Evolutionary conservation across 2,329 filamentous ascomycete genomes (phyloP), one percentile per base, ranked within the genome.

Genomic region (Aspergillus clavatus): DNA sequence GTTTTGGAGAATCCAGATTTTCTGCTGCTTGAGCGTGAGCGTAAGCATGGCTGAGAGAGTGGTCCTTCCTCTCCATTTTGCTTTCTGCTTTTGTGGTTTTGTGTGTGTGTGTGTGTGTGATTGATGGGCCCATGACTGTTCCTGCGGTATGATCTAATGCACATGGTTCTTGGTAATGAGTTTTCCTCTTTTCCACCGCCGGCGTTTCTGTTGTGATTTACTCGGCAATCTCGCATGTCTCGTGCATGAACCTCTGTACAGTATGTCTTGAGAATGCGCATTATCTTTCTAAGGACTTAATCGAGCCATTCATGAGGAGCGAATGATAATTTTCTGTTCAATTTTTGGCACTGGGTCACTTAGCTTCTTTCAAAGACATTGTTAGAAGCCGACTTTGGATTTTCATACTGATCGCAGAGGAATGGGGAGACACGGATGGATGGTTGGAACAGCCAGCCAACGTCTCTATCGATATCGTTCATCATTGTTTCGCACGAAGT

Each of bases 1-100:
- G 73, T 78, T 44, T 68, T 87, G 55, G 69, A 80, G 45, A 69
- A 74, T 50, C 54, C 59, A 28, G 57, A 56, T 45, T 46, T 45
- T 35, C 54, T 60, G 21, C 43, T 50, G n/a, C n/a, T n/a, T n/a
- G n/a, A n/a, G n/a, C n/a, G n/a, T n/a, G n/a, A n/a, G n/a, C n/a
- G n/a, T 54, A 55, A 55, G 38, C 43, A 53, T 33, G 42, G 59
- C 19, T 46, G 4, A 40, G 26, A 38, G 37, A 28, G n/a, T 37
- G n/a, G n/a, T n/a, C n/a, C n/a, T 26, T 24, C 6, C 38, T 12
- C 14, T 42, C 23, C 37, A 12, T 11, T 12, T 43, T 18, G 16
- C 23, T 33, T 39, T 42, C 27, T 38, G 16, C 10, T 11, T 8
- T 18, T 35, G 10, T n/a, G n/a, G n/a, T n/a, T n/a, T n/a, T n/a